phyloP scores from a whole-genome alignment of 83 land plant genomes.

The Thuja plicata region DNA sequence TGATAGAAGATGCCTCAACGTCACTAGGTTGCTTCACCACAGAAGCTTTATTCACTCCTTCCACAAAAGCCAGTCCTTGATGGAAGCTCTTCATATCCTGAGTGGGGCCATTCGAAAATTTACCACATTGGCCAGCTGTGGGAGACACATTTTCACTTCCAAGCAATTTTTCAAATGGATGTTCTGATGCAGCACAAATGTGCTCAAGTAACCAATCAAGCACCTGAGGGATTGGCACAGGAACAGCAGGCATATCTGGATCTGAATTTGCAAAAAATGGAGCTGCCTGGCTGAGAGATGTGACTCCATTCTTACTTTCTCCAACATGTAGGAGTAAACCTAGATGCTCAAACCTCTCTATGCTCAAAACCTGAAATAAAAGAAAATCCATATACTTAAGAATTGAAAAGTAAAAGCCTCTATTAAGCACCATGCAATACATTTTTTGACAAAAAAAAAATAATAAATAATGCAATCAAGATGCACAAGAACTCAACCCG shows the following conservation, averaged over 20 bases:
- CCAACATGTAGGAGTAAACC: constrained; percentile 75
- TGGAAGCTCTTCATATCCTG: constrained; percentile 24
- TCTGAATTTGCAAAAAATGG: constrained; percentile 98
- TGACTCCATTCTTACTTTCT: constrained; percentile 50
- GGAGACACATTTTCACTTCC: constrained; percentile 68
- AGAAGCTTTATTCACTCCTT: constrained; percentile 83
- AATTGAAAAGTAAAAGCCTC: constrained; percentile 5
- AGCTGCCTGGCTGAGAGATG: constrained; percentile 74
- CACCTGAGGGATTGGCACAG: constrained; percentile 78
- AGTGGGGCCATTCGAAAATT: constrained; percentile 23
- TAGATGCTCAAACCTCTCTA: constrained; percentile 88
- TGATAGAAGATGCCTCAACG: constrained; percentile 72
- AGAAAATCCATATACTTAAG: neutral
- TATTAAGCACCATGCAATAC: neutral
- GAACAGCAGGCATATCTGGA: constrained; percentile 99
- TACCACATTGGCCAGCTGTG: constrained; percentile 29
- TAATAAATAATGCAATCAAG: neutral
- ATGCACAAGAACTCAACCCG: neutral
- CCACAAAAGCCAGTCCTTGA: constrained; percentile 64
- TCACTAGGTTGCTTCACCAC: constrained; percentile 74
- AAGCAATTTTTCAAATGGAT: constrained; percentile 41
- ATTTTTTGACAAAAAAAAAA: neutral
- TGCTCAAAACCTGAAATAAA: constrained; percentile 61
- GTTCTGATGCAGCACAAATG: constrained; percentile 64
- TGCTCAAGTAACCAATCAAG: constrained; percentile 85